phyloP scores from a whole-genome alignment of 176 grass and related monocot genomes.

The Typha latifolia region DNA sequence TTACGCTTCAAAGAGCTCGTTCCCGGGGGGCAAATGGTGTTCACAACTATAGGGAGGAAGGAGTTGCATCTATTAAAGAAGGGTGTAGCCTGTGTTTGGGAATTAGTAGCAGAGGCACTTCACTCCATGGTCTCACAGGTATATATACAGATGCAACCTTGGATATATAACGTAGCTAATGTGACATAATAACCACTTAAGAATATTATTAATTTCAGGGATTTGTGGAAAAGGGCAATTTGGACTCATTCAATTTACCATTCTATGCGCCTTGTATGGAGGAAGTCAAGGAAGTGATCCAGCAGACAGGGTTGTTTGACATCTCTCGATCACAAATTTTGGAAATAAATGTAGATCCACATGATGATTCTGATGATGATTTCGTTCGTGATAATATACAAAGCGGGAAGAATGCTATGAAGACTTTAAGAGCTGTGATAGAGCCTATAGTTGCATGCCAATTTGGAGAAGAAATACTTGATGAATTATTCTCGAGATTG shows the following conservation, averaged over 20 bases:
- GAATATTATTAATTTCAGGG: too few relatives aligned
- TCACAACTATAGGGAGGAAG: slow-evolving; percentile 33
- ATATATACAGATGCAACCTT: not conserved
- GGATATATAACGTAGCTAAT: too few relatives aligned
- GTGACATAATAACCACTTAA: too few relatives aligned
- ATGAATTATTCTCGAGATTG: slow-evolving; percentile 16
- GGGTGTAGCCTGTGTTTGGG: not conserved
- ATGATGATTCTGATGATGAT: slow-evolving; percentile 1
- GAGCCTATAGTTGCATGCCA: slow-evolving; percentile 15
- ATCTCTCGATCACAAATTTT: slow-evolving; percentile 3
- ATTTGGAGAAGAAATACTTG: slow-evolving; percentile 19
- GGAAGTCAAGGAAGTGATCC: slow-evolving; percentile 19
- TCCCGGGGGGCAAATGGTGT: slow-evolving; percentile 21
- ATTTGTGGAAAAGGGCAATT: slow-evolving; percentile 8
- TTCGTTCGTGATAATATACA: not conserved
- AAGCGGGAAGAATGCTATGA: slow-evolving; percentile 15
- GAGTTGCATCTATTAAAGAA: not conserved
- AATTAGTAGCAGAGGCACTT: slow-evolving; percentile 11
- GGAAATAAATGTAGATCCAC: slow-evolving; percentile 20
- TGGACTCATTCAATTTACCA: slow-evolving; percentile 19
- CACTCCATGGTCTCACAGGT: slow-evolving; percentile 19
- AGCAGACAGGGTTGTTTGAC: slow-evolving; percentile 6
- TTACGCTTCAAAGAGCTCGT: slow-evolving; percentile 28
- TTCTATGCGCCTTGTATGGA: slow-evolving; percentile 13
- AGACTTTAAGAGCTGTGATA: slow-evolving; percentile 6